A percentile compares a stretch with the other conserved stretches of the same genome.
Conservation (phyloP, 2,329 filamentous ascomycete species). For the Colletotrichum lini region DNA sequence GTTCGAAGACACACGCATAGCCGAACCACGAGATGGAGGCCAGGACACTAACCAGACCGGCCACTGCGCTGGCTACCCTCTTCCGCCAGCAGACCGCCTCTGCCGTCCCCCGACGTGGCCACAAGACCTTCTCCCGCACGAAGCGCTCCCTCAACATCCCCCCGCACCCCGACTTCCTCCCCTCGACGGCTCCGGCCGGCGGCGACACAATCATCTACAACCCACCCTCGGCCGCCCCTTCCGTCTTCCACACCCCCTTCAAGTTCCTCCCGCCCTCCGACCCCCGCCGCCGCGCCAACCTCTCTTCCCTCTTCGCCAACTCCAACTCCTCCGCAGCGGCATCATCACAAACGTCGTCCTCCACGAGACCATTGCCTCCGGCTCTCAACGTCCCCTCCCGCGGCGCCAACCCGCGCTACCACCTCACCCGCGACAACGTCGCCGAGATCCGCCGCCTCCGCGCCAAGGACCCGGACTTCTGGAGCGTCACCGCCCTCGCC, state of each 20-base stretch:
- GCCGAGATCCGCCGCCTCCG: conserved; percentile 72
- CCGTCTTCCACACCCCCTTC: conserved; percentile 76
- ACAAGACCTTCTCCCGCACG: conserved; percentile 68
- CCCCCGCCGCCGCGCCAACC: conserved; percentile 66
- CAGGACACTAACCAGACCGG: conserved; percentile 50
- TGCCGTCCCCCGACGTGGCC: conserved; percentile 53
- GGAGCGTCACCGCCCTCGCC: conserved; percentile 69
- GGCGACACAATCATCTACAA: conserved; percentile 64
- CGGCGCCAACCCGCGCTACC: conserved; percentile 57
- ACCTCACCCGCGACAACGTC: conserved; percentile 69
- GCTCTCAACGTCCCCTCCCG: conserved; percentile 48
- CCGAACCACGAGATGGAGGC: conserved; percentile 31
- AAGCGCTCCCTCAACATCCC: conserved; percentile 72
- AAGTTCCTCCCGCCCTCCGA: conserved; percentile 74
- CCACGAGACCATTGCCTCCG: conserved; percentile 50
- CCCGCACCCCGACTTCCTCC: conserved; percentile 73
- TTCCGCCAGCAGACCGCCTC: conserved; percentile 43
- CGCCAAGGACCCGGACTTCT: conserved; percentile 65
- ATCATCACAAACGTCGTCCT: conserved; percentile 35
- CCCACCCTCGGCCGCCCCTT: conserved; percentile 61
- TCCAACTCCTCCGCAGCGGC: conserved; percentile 43
- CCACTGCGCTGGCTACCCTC: conserved; percentile 50
- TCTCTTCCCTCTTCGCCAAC: conserved; percentile 59
- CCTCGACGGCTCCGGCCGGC: conserved; percentile 51
- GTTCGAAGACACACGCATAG: background rate